Percentiles rank a stretch among this genome's conserved stretches.
phyloP scores from a whole-genome alignment of 1,284 basidiomycete species.

The Sanghuangporus weigelae region DNA sequence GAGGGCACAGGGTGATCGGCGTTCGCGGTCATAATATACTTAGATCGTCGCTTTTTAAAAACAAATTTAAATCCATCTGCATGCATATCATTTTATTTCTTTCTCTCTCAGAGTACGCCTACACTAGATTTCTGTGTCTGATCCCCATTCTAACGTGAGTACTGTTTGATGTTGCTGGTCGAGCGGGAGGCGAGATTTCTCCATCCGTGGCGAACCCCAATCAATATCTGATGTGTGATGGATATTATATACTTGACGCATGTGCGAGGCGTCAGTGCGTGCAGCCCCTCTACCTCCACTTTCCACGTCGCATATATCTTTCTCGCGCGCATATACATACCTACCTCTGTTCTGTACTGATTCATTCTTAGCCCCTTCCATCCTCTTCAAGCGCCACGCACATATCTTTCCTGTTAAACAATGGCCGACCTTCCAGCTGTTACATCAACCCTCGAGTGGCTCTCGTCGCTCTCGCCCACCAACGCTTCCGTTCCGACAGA shows the following conservation, averaged over 20 bases:
- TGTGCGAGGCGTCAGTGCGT: not conserved
- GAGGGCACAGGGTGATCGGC: conserved; percentile 3
- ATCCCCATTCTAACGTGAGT: too few species aligned
- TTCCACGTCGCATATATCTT: not conserved
- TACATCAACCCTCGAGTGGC: conserved; percentile 88
- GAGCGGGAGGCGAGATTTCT: not conserved
- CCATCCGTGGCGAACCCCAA: not conserved
- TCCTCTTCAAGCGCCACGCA: not conserved
- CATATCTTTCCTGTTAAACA: not conserved
- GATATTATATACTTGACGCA: not conserved
- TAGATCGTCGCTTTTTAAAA: not conserved
- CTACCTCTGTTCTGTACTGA: not conserved
- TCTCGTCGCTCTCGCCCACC: conserved; percentile 72
- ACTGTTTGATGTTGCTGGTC: not conserved
- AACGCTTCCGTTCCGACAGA: conserved; percentile 63
- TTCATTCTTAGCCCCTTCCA: not conserved
- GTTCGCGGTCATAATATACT: not conserved
- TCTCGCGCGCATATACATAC: not conserved
- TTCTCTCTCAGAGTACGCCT: not conserved
- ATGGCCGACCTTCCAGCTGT: conserved; percentile 38
- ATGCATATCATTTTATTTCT: not conserved
- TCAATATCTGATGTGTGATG: not conserved
- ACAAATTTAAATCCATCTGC: not conserved
- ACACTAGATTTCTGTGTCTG: too few species aligned
- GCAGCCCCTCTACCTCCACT: conserved; percentile 13